Conservation (phyloP, 1,284 basidiomycete genomes). For the Ustilago sp. region DNA sequence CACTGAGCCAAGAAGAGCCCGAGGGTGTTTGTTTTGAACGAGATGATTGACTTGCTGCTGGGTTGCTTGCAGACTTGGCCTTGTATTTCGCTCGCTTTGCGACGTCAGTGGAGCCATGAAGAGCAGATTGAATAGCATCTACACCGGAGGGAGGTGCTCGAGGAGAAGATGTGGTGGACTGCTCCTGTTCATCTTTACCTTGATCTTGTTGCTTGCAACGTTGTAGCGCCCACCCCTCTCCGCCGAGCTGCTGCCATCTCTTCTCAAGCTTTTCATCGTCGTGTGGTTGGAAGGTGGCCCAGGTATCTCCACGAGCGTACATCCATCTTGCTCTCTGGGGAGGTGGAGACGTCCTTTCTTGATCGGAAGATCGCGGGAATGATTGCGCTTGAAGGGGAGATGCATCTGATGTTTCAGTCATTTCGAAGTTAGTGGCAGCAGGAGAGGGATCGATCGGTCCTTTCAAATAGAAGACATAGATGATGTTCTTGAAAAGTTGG, state of each 20-base stretch:
- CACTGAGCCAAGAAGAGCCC: constrained; percentile 11
- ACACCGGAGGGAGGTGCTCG: constrained; percentile 50
- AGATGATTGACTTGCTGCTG: not conserved
- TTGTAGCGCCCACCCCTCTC: constrained; percentile 18
- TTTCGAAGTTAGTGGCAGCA: not conserved
- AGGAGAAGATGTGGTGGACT: constrained; percentile 2
- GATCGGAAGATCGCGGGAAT: not conserved
- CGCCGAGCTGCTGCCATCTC: constrained; percentile 50
- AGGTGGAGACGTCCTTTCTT: constrained; percentile 17
- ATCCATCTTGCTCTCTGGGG: constrained; percentile 59
- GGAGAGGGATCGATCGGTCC: not conserved
- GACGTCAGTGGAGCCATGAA: constrained; percentile 19
- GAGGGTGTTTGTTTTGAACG: not conserved
- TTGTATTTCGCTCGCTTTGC: constrained; percentile 8
- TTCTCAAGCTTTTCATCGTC: constrained; percentile 60
- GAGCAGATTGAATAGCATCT: constrained; percentile 39
- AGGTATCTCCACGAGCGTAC: constrained; percentile 59
- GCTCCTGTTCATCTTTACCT: constrained; percentile 6
- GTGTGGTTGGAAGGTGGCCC: constrained; percentile 59
- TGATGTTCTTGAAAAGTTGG: not conserved
- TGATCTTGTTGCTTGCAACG: not conserved
- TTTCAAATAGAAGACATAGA: not conserved
- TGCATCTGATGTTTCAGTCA: constrained; percentile 22
- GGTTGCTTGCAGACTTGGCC: not conserved
- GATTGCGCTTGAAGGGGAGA: not conserved